phyloP scores from a whole-genome alignment of 2,329 filamentous ascomycete species.

The Aspergillus fructus region DNA sequence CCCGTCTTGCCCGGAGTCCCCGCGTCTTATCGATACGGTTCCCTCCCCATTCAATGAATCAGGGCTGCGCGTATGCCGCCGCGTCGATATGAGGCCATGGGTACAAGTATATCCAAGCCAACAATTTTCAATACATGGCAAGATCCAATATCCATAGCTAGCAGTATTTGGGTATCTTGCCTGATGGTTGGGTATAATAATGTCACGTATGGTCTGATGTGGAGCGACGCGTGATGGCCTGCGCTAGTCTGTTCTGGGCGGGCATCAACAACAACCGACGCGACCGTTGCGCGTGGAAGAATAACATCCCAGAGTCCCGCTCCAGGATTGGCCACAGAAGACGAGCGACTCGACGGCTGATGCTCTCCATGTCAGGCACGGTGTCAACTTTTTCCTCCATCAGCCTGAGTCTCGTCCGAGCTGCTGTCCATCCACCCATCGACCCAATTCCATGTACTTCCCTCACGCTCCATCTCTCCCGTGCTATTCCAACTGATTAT shows the following conservation, averaged over 20 bases:
- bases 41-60: not conserved
- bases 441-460: conserved; percentile 1
- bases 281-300: conserved; percentile 25
- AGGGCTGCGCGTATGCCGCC: not conserved
- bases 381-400: conserved; percentile 11
- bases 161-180: not conserved
- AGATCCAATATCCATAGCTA: too few relatives aligned
- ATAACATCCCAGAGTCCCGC: conserved; percentile 21
- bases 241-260: conserved; percentile 24
- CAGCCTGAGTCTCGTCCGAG: not conserved
- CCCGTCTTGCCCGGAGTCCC: conserved; percentile 11
- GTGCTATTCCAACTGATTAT: conserved; percentile 3
- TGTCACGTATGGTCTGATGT: conserved; percentile 12
- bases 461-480: conserved; percentile 2
- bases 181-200: not conserved
- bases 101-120: too few relatives aligned
- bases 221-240: conserved; percentile 27
- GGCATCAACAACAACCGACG: conserved; percentile 33
- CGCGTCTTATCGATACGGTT: conserved; percentile 17
- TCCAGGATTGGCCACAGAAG: conserved; percentile 15
- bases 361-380: conserved; percentile 10
- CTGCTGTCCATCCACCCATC: not conserved
- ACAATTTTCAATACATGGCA: too few relatives aligned
- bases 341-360: conserved; percentile 5
- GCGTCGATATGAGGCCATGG: not conserved